Conservation (phyloP, 495 filamentous ascomycete species). For the Tetracladium marchalianum region DNA sequence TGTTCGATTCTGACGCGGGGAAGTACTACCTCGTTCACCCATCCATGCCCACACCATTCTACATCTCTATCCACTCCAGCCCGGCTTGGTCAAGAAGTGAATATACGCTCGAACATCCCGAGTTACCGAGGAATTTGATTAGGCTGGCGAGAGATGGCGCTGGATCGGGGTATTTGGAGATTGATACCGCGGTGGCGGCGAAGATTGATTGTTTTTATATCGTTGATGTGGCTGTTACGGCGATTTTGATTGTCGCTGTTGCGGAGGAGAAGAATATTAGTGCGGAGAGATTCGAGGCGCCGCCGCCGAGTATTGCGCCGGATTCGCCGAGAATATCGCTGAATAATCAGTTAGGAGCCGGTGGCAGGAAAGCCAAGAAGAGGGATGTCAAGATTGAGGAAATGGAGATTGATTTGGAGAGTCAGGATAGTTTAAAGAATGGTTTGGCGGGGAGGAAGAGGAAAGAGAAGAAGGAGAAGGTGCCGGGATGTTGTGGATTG, state of each 20-base stretch:
- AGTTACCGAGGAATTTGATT: slow-evolving; percentile 40
- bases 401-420: slow-evolving; percentile 48
- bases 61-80: slow-evolving; percentile 38
- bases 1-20: slow-evolving; percentile 52
- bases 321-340: neutral
- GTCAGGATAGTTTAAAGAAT: slow-evolving; percentile 31
- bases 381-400: slow-evolving; percentile 31
- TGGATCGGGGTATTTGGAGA: slow-evolving; percentile 39
- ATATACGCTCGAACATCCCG: slow-evolving; percentile 54
- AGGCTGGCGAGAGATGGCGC: slow-evolving; percentile 41
- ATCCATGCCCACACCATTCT: slow-evolving; percentile 47
- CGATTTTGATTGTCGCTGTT: slow-evolving; percentile 59
- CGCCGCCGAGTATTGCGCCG: slow-evolving; percentile 23
- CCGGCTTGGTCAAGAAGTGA: slow-evolving; percentile 44
- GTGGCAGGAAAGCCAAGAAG: slow-evolving; percentile 10
- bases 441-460: slow-evolving; percentile 18
- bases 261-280: slow-evolving; percentile 41
- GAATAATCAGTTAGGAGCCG: neutral
- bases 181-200: slow-evolving; percentile 39
- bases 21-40: slow-evolving; percentile 68
- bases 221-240: slow-evolving; percentile 63
- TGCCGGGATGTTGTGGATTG: slow-evolving; percentile 21
- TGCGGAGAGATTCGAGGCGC: slow-evolving; percentile 42
- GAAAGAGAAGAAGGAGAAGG: slow-evolving; percentile 14
- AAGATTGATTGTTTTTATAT: slow-evolving; percentile 55